These are phyloP conservation scores for Mortierella hygrophila DNA, from an alignment of 192 early-diverging fungal genomes.

Conservation along the genomic window DNA sequence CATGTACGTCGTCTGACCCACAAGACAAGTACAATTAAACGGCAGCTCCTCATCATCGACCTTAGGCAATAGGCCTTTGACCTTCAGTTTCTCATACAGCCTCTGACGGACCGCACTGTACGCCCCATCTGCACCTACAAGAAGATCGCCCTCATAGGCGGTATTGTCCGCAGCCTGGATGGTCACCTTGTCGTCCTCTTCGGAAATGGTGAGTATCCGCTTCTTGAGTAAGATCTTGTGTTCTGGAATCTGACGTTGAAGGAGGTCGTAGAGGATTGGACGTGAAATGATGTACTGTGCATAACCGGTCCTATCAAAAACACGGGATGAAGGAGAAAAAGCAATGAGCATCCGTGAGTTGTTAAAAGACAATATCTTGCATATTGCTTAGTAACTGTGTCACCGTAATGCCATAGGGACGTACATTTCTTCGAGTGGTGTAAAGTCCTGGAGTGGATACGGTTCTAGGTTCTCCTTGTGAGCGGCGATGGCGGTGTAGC, in stretches of 20 bases:
- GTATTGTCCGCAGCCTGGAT: constrained; percentile 4
- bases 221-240: neutral
- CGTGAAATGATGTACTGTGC: neutral
- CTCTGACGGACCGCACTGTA: neutral
- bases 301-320: neutral
- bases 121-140: constrained; percentile 19
- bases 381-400: too few relatives aligned
- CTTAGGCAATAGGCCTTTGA: too few relatives aligned
- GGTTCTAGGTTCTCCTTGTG: neutral
- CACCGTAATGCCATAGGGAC: neutral
- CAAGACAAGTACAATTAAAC: neutral
- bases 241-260: neutral
- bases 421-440: too few relatives aligned
- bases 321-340: too few relatives aligned
- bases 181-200: constrained; percentile 5
- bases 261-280: neutral
- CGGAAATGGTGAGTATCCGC: neutral
- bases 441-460: neutral
- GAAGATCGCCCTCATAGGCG: constrained; percentile 8
- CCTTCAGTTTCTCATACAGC: too few relatives aligned
- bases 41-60: neutral
- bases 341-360: neutral
- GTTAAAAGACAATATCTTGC: too few relatives aligned
- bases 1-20: neutral
- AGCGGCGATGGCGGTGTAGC: neutral